Base-by-base conservation (phyloP, 441 rosid genomes). In the Brassica balearica region DNA sequence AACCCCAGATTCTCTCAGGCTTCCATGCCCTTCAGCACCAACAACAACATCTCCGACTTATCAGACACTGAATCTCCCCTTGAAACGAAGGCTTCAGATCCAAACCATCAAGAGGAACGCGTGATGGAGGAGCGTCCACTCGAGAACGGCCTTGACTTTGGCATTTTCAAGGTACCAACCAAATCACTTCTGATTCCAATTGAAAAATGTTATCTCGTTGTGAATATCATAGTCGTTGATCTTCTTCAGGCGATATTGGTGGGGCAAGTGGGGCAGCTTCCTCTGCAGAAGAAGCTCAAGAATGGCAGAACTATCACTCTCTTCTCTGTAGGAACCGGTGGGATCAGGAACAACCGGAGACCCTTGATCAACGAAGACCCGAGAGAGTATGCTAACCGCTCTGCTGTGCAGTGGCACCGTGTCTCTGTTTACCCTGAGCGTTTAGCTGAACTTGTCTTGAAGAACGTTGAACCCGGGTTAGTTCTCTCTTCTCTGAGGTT, bases 331-430 rank as follows among this genome's bases (percentile, higher is more conserved):
- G 96, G 88, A 41, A 95, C 99, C 0, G 99, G 98, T 51, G 99
- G 99, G 69, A 83, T 95, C 29, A 91, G 87, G 25, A 90, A 92
- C 79, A 86, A 92, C 59, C 73, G 97, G 79, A 85, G 91, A 84
- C 97, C 95, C 0, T 48, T 88, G 65, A 86, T 84, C 72, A 88
- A 87, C 69, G 98, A 92, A 85, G 91, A 90, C 2, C 97, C 97
- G 0, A 83, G 69, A 41, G 96, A 90, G 60, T 90, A 88, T 83
- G 96, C 96, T 1, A 91, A 85, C 77, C 77, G 90, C 0, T 75
- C 84, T 66, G 58, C 84, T 3, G 88, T 95, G 77, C 99, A 93
- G 86, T 95, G 99, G 98, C 99, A 95, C 68, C 95, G 96, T 9
- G 91, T 95, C 64, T 80, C 89, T 0, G 85, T 95, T 71, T 93